Evolutionary conservation across 106 monocot genomes (phyloP).

Genomic region (Dioscorea dumetorum): DNA sequence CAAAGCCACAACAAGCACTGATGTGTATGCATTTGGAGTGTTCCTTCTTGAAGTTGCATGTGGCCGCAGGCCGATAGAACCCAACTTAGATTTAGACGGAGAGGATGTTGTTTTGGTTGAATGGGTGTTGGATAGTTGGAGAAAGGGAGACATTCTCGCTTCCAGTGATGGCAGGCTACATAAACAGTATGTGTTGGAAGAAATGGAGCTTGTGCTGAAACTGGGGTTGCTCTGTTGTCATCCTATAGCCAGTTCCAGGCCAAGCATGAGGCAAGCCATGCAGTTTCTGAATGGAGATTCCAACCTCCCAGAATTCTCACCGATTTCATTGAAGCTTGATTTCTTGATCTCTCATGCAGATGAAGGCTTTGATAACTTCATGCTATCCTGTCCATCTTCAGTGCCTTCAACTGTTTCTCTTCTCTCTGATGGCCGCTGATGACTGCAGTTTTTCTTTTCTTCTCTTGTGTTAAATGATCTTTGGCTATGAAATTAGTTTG

Average conservation of each 20-base stretch:
- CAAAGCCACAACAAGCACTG: conserved; percentile 11
- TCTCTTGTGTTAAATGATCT: no score
- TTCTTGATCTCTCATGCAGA: neutral
- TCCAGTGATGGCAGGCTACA: conserved; percentile 4
- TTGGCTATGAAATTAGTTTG: no score
- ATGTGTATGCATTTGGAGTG: conserved; percentile 15
- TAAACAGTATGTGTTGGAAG: conserved; percentile 1
- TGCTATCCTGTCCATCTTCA: neutral
- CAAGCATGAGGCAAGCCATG: conserved; percentile 8
- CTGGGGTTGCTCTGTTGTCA: conserved; percentile 10
- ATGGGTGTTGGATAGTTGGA: conserved; percentile 8
- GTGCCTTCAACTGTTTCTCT: neutral
- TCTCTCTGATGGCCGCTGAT: no score
- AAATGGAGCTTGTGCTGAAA: conserved; percentile 11
- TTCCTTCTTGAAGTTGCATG: conserved; percentile 25
- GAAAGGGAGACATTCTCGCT: conserved; percentile 1
- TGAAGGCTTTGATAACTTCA: neutral
- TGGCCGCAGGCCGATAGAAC: conserved; percentile 14
- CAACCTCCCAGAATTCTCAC: neutral
- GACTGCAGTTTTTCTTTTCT: no score
- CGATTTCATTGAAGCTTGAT: neutral
- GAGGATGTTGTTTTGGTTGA: neutral
- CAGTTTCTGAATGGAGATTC: conserved; percentile 2
- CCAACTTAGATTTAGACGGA: neutral
- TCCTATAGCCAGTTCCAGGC: conserved; percentile 1